Evolutionary conservation across 2,329 filamentous ascomycete species (phyloP).

Genomic region (Bretziella fagacearum): DNA sequence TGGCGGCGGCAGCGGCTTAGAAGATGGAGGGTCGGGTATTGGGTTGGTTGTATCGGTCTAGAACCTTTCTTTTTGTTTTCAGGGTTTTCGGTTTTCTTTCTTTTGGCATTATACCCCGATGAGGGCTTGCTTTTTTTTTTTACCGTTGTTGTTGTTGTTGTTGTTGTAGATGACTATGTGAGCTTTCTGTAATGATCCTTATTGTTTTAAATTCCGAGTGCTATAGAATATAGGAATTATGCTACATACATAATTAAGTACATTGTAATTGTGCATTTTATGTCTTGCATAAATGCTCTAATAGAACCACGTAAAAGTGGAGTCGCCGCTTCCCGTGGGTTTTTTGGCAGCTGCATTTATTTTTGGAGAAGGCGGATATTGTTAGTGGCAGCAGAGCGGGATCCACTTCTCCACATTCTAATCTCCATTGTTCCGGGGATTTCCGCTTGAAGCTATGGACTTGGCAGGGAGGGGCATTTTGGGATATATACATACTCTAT

Average conservation of each 20-base stretch:
- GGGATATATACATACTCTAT: too few species aligned
- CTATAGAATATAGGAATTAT: neutral
- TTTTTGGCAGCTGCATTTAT: too few species aligned
- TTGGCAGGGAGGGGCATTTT: too few species aligned
- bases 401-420: neutral
- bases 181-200: neutral
- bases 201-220: neutral
- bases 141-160: neutral
- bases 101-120: neutral
- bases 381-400: neutral
- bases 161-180: neutral
- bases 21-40: too few species aligned
- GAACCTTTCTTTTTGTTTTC: too few species aligned
- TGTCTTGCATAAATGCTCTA: too few species aligned
- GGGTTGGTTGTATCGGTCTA: too few species aligned
- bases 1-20: too few species aligned
- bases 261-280: too few species aligned
- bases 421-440: too few species aligned
- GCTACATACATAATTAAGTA: neutral
- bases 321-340: too few species aligned
- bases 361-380: neutral
- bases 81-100: neutral
- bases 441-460: too few species aligned
- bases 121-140: neutral
- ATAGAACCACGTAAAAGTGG: constrained; percentile 1